Evolutionary conservation across 345 rosid genomes (phyloP).

Genomic region (Euclidium syriacum): DNA sequence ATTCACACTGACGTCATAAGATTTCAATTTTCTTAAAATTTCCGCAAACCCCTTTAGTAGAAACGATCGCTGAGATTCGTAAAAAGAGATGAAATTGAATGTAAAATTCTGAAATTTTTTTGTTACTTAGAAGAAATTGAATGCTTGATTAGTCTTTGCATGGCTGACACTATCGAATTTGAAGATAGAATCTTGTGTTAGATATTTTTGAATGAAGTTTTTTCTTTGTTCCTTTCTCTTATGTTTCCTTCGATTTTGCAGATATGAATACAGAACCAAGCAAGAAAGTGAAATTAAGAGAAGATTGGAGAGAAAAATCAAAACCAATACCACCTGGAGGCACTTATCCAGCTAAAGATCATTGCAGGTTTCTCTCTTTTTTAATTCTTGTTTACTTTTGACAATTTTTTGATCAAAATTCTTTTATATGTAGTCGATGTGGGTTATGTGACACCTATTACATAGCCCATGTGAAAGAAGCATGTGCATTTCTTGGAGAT

Average conservation of each 20-base stretch:
- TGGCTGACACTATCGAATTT: conserved; percentile 12
- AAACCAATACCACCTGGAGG: conserved; percentile 85
- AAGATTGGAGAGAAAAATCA: conserved; percentile 86
- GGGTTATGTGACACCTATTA: conserved; percentile 93
- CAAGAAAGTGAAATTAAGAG: conserved; percentile 56
- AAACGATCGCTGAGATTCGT: background rate
- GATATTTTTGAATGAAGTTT: background rate
- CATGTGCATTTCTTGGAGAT: conserved; percentile 94
- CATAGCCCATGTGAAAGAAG: conserved; percentile 87
- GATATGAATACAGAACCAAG: conserved; percentile 34
- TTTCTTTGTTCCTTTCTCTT: background rate
- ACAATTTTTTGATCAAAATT: background rate
- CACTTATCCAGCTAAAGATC: conserved; percentile 91
- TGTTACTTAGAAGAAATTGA: background rate
- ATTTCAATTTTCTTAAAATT: conserved; percentile 5
- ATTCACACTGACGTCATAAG: background rate
- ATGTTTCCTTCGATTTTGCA: conserved; percentile 9
- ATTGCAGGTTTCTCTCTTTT: conserved; percentile 62
- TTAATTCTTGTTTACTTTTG: background rate
- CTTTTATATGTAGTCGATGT: conserved; percentile 48
- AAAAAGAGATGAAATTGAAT: background rate
- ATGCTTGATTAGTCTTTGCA: background rate
- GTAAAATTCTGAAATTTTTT: background rate
- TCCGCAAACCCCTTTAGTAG: background rate
- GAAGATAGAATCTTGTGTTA: background rate